Evolutionary conservation across 192 early-diverging fungal species (phyloP).

Genomic region (Phycomyces blakesleeanus): DNA sequence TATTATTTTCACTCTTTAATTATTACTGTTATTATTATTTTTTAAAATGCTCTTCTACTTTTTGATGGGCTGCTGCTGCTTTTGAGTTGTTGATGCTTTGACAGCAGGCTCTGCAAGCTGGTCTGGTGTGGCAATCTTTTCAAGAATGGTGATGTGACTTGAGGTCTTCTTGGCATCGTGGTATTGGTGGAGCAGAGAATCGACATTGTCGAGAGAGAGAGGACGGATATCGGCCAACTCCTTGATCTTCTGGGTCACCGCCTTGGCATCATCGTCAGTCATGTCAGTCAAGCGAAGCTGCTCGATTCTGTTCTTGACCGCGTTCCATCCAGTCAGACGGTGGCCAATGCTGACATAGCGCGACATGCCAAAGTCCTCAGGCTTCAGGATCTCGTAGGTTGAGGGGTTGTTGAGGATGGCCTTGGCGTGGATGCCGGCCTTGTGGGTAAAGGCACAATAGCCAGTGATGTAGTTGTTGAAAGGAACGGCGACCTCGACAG

Average conservation of each 20-base stretch:
- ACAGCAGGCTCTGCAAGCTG: conserved; percentile 36
- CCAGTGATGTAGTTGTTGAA: conserved; percentile 99
- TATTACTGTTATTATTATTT: too few species aligned
- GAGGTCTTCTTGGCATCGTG: conserved; percentile 64
- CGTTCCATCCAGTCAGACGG: conserved; percentile 97
- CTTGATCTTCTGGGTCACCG: conserved; percentile 93
- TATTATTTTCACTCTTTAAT: too few species aligned
- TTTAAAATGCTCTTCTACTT: not conserved
- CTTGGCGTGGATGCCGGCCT: conserved; percentile 99
- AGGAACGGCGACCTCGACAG: conserved; percentile 92
- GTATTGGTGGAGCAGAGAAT: conserved; percentile 73
- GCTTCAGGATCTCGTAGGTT: conserved; percentile 97
- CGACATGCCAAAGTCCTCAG: conserved; percentile 98
- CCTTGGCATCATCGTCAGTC: conserved; percentile 88
- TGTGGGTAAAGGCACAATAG: conserved; percentile 98
- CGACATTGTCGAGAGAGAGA: conserved; percentile 89
- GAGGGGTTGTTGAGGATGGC: conserved; percentile 98
- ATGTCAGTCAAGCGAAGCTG: conserved; percentile 73
- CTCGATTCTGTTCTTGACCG: conserved; percentile 97
- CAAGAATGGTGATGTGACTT: conserved; percentile 50
- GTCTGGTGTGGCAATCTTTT: conserved; percentile 46
- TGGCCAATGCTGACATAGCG: conserved; percentile 96
- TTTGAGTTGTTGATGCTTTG: not conserved
- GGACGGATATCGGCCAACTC: conserved; percentile 90
- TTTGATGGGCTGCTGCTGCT: not conserved